Base-by-base conservation (phyloP, 164 flowering plant genomes). In the Aristolochia fimbriata region DNA sequence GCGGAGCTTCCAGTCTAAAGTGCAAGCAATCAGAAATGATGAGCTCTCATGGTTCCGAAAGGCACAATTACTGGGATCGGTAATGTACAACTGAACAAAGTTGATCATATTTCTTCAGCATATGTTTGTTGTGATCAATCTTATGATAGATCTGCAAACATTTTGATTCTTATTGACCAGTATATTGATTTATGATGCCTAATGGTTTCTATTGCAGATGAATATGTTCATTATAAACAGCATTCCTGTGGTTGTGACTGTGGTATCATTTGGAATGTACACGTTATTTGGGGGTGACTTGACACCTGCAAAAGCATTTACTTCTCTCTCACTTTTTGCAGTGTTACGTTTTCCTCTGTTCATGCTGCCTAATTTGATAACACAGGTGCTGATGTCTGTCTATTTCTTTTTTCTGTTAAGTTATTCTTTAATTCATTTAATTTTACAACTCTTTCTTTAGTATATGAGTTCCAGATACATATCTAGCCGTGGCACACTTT, bases 251-350 rank as follows among this genome's bases (percentile, higher is more conserved):
- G 60, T 91, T 68, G 99, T 94, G 70, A 94, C 94, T 62, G 97
- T 94, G 75, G 63, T 83, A 73, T 88, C 99, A 54, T 94, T 94
- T 83, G 99, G 95, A 52, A n/a, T 87, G 78, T 94, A 78, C 82
- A 83, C 95, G 47, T 72, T 94, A 74, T 85, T 94, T 67, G 99
- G 99, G 43, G 99, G 99, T 68, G 78, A 85, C 68, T 76, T 94
- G 73, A 94, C 99, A 65, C 97, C 99, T 69, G 87, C 99, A 33
- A 88, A 87, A 76, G 99, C 99, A 50, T 94, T 94, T 65, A 88
- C 97, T 48, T 83, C 99, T 23, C 85, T 94, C 65, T 91, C 99
- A 25, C 77, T 94, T 62, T 94, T 90, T 77, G 89, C 97, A 0
- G 97, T 94, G 57, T 75, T 94, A 51, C 87, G 95, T 14, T 86